These are phyloP conservation scores for Aspergillus viridinutans DNA, from an alignment of 2,329 filamentous ascomycete genomes.

Conservation along the genomic window DNA sequence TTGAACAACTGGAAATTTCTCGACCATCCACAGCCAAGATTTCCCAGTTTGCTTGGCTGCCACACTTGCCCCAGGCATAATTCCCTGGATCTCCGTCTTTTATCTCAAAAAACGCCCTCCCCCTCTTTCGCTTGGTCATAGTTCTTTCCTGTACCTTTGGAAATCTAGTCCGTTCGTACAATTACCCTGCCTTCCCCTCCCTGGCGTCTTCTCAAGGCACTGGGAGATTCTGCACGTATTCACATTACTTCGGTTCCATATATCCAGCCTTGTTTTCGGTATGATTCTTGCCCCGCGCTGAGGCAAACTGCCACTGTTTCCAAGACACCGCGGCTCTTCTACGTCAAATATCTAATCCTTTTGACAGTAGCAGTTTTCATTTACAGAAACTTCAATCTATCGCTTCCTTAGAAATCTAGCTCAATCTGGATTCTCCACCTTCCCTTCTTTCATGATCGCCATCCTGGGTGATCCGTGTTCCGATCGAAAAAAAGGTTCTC, in stretches of 20 bases:
- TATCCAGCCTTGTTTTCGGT: neutral
- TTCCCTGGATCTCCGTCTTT: neutral
- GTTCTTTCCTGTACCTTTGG: neutral
- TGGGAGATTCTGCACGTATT: neutral
- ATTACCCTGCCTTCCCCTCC: neutral
- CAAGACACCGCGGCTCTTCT: neutral
- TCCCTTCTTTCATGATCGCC: neutral
- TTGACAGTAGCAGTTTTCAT: neutral
- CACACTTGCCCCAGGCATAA: neutral
- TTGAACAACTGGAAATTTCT: neutral
- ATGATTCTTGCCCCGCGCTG: slow-evolving; percentile 3
- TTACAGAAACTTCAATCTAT: neutral
- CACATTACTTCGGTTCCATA: neutral
- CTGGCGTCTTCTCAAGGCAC: neutral
- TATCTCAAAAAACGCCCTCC: neutral
- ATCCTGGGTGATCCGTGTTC: neutral
- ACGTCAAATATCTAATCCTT: neutral
- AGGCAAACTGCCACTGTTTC: neutral
- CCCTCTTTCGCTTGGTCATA: neutral
- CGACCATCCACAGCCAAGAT: neutral
- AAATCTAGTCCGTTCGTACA: neutral
- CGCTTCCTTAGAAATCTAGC: neutral
- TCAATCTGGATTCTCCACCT: neutral
- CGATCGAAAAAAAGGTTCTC: neutral
- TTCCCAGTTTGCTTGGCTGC: neutral